Base-by-base conservation (phyloP, 768 basidiomycete species). In the Postia placenta region DNA sequence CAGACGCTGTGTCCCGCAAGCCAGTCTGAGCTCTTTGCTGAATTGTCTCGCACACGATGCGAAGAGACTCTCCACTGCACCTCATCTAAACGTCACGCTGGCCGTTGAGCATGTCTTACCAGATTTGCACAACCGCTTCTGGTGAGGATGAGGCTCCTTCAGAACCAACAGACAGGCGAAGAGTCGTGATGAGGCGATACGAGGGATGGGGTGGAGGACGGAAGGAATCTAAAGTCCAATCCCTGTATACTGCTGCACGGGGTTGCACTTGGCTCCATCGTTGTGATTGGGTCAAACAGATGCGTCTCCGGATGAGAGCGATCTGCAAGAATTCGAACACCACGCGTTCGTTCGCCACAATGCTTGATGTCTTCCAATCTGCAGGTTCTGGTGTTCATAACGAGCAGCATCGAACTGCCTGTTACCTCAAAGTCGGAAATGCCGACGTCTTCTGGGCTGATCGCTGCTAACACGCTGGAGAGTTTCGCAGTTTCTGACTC, bases 191-290 rank as follows among this genome's bases (percentile, higher is more conserved):
- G 48, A 94, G 65, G 12, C 89, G 79, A 67, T 84, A 93, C 1
- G 91, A 95, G 0, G 91, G 89, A 55, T 85, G 76, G 11, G 82
- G 80, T 12, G 84, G 76, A 2, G 60, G 57, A 11, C 83, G 81
- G 2, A 71, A 68, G 9, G 69, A 69, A 55, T 92, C 81, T 22
- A 95, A 64, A 1, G 81, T 87, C 85, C 91, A 94, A 49, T 91
- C 80, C 22, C 93, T 94, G 28, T 17, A 73, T 89, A 19, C 64
- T 90, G 35, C 71, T 71, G 33, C 83, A 80, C 54, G 90, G 89
- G 1, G 56, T 90, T 12, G 74, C 76, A 0, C 64, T 81, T 27
- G 83, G 85, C 11, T 80, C 87, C 3, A 67, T 91, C 45, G 70
- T 80, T n/a, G 62, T 88, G 26, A 60, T 68, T 3, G 67, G 73